These are phyloP conservation scores for Fragilariopsis cylindrus DNA, from an alignment of 108 stramenopile genomes.

Conservation along the genomic window DNA sequence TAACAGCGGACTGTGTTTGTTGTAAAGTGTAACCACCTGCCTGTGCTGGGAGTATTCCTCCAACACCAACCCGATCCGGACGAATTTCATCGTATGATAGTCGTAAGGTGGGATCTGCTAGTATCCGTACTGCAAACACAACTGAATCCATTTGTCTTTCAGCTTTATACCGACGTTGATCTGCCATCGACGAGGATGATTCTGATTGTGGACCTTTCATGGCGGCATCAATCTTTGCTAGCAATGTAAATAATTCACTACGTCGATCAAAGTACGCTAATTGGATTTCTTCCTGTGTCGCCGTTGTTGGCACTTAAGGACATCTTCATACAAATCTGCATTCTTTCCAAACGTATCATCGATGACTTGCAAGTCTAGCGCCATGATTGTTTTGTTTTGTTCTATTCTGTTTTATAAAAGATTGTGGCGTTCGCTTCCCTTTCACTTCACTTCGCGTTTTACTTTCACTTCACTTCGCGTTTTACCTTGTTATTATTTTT, in stretches of 20 bases:
- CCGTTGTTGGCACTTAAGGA: slow-evolving; percentile 33
- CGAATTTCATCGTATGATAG: slow-evolving; percentile 44
- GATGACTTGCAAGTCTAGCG: slow-evolving; percentile 35
- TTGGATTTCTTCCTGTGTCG: slow-evolving; percentile 44
- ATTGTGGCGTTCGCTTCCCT: too few relatives aligned
- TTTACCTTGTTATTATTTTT: too few relatives aligned
- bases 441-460: too few relatives aligned
- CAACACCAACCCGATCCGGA: slow-evolving; percentile 32
- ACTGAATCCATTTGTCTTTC: slow-evolving; percentile 59
- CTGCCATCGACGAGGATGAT: background rate
- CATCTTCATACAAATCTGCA: slow-evolving; percentile 54
- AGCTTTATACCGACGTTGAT: slow-evolving; percentile 29
- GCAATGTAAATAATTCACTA: slow-evolving; percentile 46
- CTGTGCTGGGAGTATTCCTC: background rate
- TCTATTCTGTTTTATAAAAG: background rate
- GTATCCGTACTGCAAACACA: slow-evolving; percentile 45
- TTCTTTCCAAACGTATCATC: slow-evolving; percentile 46
- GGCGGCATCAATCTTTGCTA: slow-evolving; percentile 33
- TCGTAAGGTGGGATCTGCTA: slow-evolving; percentile 45
- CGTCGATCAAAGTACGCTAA: slow-evolving; percentile 57
- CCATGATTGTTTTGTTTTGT: background rate
- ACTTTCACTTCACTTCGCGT: too few relatives aligned
- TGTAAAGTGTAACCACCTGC: background rate
- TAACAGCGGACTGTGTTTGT: background rate
- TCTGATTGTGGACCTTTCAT: slow-evolving; percentile 19